phyloP scores from a whole-genome alignment of 805 yeast species.

The Candida multigemmis region DNA sequence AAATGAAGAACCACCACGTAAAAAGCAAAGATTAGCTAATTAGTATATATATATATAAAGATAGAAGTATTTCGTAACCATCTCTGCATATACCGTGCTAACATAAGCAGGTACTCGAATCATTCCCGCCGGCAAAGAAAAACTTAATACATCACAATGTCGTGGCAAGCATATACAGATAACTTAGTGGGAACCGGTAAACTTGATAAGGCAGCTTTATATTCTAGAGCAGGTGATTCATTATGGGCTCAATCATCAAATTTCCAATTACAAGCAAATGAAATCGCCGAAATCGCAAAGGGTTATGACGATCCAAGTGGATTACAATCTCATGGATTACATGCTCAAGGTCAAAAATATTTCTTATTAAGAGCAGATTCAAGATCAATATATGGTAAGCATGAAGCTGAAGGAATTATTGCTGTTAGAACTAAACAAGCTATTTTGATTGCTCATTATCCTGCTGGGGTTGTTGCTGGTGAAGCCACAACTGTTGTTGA shows the following conservation, averaged over 20 bases:
- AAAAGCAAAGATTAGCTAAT: slow-evolving; percentile 5
- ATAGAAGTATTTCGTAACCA: not conserved
- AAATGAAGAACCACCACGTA: slow-evolving; percentile 17
- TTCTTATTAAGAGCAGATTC: slow-evolving; percentile 84
- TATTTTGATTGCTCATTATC: slow-evolving; percentile 88
- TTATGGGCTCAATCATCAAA: slow-evolving; percentile 84
- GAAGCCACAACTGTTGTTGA: slow-evolving; percentile 94
- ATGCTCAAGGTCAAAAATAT: slow-evolving; percentile 77
- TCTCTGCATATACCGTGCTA: too few species aligned
- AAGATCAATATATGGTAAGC: slow-evolving; percentile 88
- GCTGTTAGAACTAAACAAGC: slow-evolving; percentile 94
- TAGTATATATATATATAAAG: not conserved
- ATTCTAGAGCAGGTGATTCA: slow-evolving; percentile 90
- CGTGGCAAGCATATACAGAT: slow-evolving; percentile 82
- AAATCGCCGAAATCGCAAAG: slow-evolving; percentile 61
- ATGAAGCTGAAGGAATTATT: slow-evolving; percentile 78
- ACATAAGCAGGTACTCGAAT: too few species aligned
- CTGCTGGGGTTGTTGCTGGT: slow-evolving; percentile 84
- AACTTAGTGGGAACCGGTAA: slow-evolving; percentile 81
- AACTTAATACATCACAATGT: too few species aligned
- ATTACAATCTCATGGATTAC: slow-evolving; percentile 81
- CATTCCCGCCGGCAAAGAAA: too few species aligned
- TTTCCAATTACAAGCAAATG: slow-evolving; percentile 55
- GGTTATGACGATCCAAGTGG: slow-evolving; percentile 77
- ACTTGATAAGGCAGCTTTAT: slow-evolving; percentile 86